Percentiles rank a stretch among this genome's conserved stretches.
phyloP scores from a whole-genome alignment of 2,329 filamentous ascomycete species.

The Beauveria varroae region DNA sequence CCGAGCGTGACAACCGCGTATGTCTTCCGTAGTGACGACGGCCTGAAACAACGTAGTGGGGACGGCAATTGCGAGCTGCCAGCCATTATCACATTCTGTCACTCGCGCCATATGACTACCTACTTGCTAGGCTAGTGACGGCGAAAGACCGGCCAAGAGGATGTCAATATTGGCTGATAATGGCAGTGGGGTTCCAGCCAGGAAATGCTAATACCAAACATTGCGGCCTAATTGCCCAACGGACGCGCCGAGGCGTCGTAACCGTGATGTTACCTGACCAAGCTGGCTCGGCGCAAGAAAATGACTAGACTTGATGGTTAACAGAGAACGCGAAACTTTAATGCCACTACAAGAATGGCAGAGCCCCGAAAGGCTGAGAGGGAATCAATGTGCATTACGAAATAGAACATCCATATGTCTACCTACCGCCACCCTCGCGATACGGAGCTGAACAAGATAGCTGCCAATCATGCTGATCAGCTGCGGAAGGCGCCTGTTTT shows the following conservation, averaged over 20 bases:
- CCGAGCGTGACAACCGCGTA: slow-evolving; percentile 7
- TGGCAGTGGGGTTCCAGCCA: neutral
- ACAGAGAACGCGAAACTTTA: too few relatives aligned
- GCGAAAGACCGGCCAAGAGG: neutral
- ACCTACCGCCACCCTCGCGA: neutral
- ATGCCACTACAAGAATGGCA: neutral
- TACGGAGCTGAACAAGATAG: neutral
- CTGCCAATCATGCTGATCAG: neutral
- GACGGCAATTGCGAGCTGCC: slow-evolving; percentile 9
- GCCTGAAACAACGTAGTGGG: slow-evolving; percentile 9
- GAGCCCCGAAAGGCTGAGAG: neutral
- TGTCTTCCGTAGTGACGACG: slow-evolving; percentile 10
- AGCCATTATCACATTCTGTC: slow-evolving; percentile 7
- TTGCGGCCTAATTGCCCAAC: neutral
- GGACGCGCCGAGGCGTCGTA: neutral
- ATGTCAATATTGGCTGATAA: neutral
- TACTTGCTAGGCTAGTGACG: neutral
- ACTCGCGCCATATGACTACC: neutral
- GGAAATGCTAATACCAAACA: neutral
- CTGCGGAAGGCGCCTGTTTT: neutral
- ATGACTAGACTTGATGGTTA: neutral
- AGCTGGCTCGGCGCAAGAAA: neutral
- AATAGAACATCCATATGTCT: neutral
- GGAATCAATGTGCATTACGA: neutral
- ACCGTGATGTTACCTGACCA: neutral